Evolutionary conservation across 805 yeast genomes (phyloP).

Genomic region (Candida pini): DNA sequence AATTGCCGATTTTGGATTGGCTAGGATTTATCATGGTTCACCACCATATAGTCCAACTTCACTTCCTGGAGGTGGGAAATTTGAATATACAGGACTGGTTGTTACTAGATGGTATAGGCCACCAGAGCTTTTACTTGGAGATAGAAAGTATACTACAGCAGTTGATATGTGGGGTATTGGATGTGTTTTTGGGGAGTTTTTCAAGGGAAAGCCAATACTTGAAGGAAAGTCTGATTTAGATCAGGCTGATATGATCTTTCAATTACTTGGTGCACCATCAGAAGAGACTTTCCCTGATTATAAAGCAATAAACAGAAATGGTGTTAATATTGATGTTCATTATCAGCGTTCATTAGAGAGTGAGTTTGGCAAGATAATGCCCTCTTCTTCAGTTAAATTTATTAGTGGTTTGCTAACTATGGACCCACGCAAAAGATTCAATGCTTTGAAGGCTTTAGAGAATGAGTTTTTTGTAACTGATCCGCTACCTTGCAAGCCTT

Average conservation of each 20-base stretch:
- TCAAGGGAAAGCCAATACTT: slow-evolving; percentile 72
- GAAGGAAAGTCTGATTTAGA: slow-evolving; percentile 84
- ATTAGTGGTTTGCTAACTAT: slow-evolving; percentile 57
- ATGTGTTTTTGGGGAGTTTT: slow-evolving; percentile 91
- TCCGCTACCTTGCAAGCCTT: slow-evolving; percentile 57
- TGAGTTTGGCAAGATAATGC: slow-evolving; percentile 36
- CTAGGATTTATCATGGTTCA: slow-evolving; percentile 49
- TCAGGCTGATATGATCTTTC: slow-evolving; percentile 79
- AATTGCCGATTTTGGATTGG: slow-evolving; percentile 94
- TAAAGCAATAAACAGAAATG: slow-evolving; percentile 50
- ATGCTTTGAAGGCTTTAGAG: slow-evolving; percentile 72
- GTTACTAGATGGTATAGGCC: slow-evolving; percentile 98
- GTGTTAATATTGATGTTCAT: slow-evolving; percentile 29
- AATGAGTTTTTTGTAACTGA: slow-evolving; percentile 62
- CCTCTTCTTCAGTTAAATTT: slow-evolving; percentile 45
- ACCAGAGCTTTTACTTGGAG: slow-evolving; percentile 87
- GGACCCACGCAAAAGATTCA: slow-evolving; percentile 68
- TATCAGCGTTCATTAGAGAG: slow-evolving; percentile 38
- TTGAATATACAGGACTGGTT: slow-evolving; percentile 57
- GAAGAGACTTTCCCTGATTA: slow-evolving; percentile 57
- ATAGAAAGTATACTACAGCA: slow-evolving; percentile 82
- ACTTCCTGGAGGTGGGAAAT: slow-evolving; percentile 49
- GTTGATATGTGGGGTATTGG: slow-evolving; percentile 98
- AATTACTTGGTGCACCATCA: slow-evolving; percentile 75
- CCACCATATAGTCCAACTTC: slow-evolving; percentile 19